These are phyloP conservation scores for Trichoderma aggressivum DNA, from an alignment of 2,329 filamentous ascomycete species.

Conservation along the genomic window DNA sequence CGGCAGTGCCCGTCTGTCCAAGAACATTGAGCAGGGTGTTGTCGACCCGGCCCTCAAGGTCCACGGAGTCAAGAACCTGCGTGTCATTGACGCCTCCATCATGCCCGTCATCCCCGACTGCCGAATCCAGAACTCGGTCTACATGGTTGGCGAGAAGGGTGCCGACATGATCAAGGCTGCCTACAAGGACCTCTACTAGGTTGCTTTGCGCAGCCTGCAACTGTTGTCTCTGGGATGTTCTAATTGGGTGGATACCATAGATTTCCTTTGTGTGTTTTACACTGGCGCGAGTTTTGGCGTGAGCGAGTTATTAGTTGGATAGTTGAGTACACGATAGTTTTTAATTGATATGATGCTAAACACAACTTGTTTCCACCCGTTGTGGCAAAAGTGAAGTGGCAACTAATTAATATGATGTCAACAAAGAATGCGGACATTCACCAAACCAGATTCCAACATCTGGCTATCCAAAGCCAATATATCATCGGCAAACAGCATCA, in stretches of 20 bases:
- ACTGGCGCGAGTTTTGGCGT: neutral
- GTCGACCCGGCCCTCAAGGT: conserved; percentile 51
- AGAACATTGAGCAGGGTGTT: conserved; percentile 49
- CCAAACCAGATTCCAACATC: neutral
- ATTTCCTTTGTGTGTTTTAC: neutral
- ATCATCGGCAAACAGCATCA: neutral
- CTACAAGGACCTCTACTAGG: conserved; percentile 20
- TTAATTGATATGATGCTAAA: conserved; percentile 6
- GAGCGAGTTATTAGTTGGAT: neutral
- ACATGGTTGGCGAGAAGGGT: conserved; percentile 56
- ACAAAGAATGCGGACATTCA: neutral
- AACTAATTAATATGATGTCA: neutral
- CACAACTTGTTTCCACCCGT: neutral
- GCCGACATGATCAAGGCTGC: conserved; percentile 23
- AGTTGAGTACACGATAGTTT: neutral
- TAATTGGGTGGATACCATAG: neutral
- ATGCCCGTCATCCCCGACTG: conserved; percentile 55
- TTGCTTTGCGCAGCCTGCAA: neutral
- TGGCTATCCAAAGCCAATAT: neutral
- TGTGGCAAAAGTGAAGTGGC: neutral
- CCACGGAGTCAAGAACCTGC: conserved; percentile 50
- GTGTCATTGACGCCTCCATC: conserved; percentile 54
- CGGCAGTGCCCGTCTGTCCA: conserved; percentile 52
- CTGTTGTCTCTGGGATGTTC: neutral
- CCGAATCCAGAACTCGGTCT: conserved; percentile 59